These are phyloP conservation scores for Lactarius akahatsu DNA, from an alignment of 768 basidiomycete species.

Conservation along the genomic window DNA sequence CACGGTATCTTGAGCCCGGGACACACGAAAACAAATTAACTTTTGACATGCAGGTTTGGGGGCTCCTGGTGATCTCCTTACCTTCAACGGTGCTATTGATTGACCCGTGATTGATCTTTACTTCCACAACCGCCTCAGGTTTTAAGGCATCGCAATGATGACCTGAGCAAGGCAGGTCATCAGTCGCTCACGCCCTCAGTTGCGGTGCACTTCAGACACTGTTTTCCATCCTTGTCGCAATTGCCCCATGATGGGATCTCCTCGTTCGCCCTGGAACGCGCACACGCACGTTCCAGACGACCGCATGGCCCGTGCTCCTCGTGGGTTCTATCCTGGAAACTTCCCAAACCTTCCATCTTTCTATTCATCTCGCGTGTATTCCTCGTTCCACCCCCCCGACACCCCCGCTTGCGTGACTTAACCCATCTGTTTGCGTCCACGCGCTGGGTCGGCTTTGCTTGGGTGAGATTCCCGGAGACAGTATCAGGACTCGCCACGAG, in stretches of 20 bases:
- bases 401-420: neutral
- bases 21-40: too few species aligned
- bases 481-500: neutral
- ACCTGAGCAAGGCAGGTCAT: neutral
- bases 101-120: too few species aligned
- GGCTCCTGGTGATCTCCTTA: too few species aligned
- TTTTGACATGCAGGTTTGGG: too few species aligned
- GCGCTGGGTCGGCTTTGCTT: neutral
- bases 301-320: neutral
- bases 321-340: neutral
- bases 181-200: too few species aligned
- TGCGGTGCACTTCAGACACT: neutral
- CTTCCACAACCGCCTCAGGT: neutral
- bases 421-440: neutral
- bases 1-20: too few species aligned
- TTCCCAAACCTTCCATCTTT: neutral
- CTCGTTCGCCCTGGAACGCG: neutral
- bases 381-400: slow-evolving; percentile 4
- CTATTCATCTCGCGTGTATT: neutral
- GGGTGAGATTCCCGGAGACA: neutral
- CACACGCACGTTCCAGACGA: neutral
- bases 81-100: too few species aligned
- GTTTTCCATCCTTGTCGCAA: neutral
- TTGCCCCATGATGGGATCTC: neutral
- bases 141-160: neutral